These are phyloP conservation scores for Monosporascus ibericus DNA, from an alignment of 2,329 filamentous ascomycete genomes.

Conservation along the genomic window DNA sequence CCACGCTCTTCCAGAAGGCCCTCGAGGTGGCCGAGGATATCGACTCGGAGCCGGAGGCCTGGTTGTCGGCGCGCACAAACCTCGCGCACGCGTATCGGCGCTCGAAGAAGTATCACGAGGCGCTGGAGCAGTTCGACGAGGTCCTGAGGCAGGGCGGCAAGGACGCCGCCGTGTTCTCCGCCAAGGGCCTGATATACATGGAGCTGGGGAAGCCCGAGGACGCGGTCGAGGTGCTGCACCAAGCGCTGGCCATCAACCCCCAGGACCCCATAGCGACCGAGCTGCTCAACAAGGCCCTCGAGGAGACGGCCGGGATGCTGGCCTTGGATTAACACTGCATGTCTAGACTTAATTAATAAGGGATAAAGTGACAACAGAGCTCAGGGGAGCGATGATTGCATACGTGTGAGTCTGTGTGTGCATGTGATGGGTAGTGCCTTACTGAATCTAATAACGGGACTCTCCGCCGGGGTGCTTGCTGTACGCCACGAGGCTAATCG, in stretches of 20 bases:
- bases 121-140: slow-evolving; percentile 77
- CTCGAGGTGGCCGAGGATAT: slow-evolving; percentile 74
- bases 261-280: slow-evolving; percentile 80
- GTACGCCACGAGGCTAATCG: no score
- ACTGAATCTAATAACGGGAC: no score
- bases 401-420: no score
- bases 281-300: slow-evolving; percentile 64
- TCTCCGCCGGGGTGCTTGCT: no score
- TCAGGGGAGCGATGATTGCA: no score
- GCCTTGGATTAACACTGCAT: slow-evolving; percentile 1
- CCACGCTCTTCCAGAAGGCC: slow-evolving; percentile 70
- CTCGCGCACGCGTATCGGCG: slow-evolving; percentile 82
- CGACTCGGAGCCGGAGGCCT: slow-evolving; percentile 74
- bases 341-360: background rate
- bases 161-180: slow-evolving; percentile 70
- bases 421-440: no score
- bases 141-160: slow-evolving; percentile 79
- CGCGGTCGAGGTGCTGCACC: slow-evolving; percentile 76
- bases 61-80: slow-evolving; percentile 80
- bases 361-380: no score
- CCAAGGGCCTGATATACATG: slow-evolving; percentile 78
- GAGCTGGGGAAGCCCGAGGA: slow-evolving; percentile 70
- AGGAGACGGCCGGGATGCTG: slow-evolving; percentile 46
- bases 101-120: slow-evolving; percentile 60
- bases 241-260: slow-evolving; percentile 71